A percentile compares a stretch with the other conserved stretches of the same genome.
Conservation (phyloP, 2,329 filamentous ascomycete genomes). For the Ophiostoma pallidulum region DNA sequence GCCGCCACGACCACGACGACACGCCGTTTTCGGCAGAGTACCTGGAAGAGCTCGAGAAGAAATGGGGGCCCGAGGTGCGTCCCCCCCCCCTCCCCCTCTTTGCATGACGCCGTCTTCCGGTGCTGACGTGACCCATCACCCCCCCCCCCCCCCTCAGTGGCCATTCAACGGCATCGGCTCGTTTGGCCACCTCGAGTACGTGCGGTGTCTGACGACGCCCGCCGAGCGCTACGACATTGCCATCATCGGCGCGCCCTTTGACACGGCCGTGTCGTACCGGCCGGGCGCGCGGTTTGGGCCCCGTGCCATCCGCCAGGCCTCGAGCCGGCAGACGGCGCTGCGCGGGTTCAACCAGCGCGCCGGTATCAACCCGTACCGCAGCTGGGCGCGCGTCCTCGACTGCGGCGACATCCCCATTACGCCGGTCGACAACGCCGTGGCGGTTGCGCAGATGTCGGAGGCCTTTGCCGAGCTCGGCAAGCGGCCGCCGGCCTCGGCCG, state of each 20-base stretch:
- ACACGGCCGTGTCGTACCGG: slow-evolving; percentile 62
- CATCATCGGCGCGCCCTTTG: slow-evolving; percentile 63
- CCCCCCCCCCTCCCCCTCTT: too few species aligned
- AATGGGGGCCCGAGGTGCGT: slow-evolving; percentile 49
- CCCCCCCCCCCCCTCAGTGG: too few species aligned
- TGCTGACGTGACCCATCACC: too few species aligned
- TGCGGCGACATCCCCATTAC: slow-evolving; percentile 86
- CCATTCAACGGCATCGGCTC: slow-evolving; percentile 65
- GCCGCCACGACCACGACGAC: slow-evolving; percentile 26
- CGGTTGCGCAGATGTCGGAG: slow-evolving; percentile 73
- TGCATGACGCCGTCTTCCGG: not conserved
- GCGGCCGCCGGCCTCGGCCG: slow-evolving; percentile 26
- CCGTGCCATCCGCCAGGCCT: slow-evolving; percentile 76
- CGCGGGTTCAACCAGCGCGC: slow-evolving; percentile 77
- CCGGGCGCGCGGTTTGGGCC: slow-evolving; percentile 76
- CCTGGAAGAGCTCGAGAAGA: slow-evolving; percentile 42
- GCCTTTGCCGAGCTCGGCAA: slow-evolving; percentile 61
- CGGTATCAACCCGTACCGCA: slow-evolving; percentile 71
- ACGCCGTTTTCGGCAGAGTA: slow-evolving; percentile 41
- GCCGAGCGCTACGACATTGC: slow-evolving; percentile 58
- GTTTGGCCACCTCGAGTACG: slow-evolving; percentile 61
- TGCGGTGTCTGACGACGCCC: slow-evolving; percentile 60
- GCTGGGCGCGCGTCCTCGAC: slow-evolving; percentile 71
- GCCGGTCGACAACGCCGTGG: slow-evolving; percentile 76
- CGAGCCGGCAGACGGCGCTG: slow-evolving; percentile 68